Evolutionary conservation across 1,284 basidiomycete genomes (phyloP), one percentile per base, ranked within the genome.

Genomic region (Tilletiaria anomala): DNA sequence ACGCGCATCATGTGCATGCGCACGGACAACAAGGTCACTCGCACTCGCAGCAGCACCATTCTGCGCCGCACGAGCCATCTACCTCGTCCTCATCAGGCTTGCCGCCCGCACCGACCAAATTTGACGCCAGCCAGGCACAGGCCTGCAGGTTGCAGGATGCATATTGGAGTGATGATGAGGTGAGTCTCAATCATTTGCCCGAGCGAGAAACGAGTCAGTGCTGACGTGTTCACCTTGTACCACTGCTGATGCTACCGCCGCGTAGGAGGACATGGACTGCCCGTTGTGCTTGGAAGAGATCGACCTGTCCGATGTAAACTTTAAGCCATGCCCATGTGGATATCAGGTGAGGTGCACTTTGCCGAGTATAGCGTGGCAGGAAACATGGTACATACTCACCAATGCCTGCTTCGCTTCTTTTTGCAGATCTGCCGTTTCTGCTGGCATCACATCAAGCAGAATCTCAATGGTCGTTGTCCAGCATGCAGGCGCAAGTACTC

Each of bases 261-360:
- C n/a, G n/a, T n/a, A 93, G 87, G 93, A 97, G 70, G 88, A 94
- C 63, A 83, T 84, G 56, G 91, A 97, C 63, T 99, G 93, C 71
- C 87, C 93, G 36, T 78, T 99, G 50, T 99, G 93, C 72, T 78
- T 96, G 44, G 93, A 97, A 68, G 89, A 94, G 71, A 88, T 99
- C 78, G 93, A 97, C 71, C 78, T 97, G 51, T 89, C 88, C 32
- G 93, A 99, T 75, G 78, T 94, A 67, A 93, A 94, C 74, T 99
- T 99, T 74, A 93, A 91, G 73, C 93, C 93, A 15, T 99, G 93
- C 70, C 80, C 89, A 42, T 99, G 93, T 71, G 93, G 93, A 54
- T 93, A 97, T 71, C 89, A 94, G 76, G 89, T 84, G 67, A 60
- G 72, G 61, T 3, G 22, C 19, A 14, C 22, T 29, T 33, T 19